Percentiles rank a stretch among this genome's conserved stretches.
Conservation (phyloP, 306 rosid genomes). For the Dalbergia cochinchinensis region DNA sequence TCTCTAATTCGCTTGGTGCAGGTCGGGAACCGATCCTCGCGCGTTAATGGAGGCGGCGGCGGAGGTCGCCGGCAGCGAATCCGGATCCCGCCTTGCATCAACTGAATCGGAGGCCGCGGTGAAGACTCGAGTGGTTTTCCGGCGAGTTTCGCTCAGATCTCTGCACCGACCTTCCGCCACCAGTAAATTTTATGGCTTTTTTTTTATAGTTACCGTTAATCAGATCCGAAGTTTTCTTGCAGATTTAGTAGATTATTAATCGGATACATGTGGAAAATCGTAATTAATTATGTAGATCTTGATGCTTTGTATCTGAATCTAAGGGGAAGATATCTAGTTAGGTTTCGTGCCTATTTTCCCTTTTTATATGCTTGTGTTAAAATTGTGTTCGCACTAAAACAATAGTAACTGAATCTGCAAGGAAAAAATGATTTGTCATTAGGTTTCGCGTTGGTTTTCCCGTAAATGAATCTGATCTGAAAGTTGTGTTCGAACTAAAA, state of each 20-base stretch:
- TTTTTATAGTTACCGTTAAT: constrained; percentile 13
- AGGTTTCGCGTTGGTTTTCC: not conserved
- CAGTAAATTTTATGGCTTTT: constrained; percentile 13
- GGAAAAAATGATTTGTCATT: not conserved
- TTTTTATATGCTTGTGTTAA: not conserved
- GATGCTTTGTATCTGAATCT: constrained; percentile 41
- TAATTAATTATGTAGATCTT: constrained; percentile 47
- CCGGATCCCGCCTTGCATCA: constrained; percentile 98
- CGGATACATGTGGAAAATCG: not conserved
- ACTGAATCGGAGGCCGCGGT: constrained; percentile 96
- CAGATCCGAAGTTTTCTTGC: constrained; percentile 49
- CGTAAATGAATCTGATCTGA: constrained; percentile 4
- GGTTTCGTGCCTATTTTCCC: not conserved
- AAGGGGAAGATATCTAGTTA: not conserved
- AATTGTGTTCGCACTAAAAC: no score
- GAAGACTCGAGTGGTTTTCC: constrained; percentile 50
- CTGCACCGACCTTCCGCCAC: constrained; percentile 37
- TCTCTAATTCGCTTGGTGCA: constrained; percentile 99
- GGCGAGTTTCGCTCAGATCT: constrained; percentile 49
- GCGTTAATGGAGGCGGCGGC: constrained; percentile 1
- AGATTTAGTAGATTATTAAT: constrained; percentile 17
- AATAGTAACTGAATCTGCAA: constrained; percentile 34
- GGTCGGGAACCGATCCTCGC: constrained; percentile 91
- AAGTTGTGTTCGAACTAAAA: not conserved
- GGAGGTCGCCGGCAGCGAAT: constrained; percentile 43